Evolutionary conservation across 352 stramenopile species (phyloP).

Genomic region (Pythium rishiriense): DNA sequence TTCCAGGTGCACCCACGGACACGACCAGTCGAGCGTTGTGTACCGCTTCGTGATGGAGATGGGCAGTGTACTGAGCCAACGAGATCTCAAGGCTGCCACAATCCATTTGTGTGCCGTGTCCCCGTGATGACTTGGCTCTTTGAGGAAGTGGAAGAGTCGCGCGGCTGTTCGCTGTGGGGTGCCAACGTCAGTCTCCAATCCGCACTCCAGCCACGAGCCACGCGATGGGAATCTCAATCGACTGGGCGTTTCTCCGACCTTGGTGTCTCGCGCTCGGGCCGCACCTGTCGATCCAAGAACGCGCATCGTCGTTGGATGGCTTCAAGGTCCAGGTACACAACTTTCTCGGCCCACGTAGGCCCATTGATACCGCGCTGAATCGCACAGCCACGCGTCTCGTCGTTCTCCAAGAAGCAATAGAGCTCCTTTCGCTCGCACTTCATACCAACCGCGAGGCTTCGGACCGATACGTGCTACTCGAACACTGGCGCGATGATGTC

Average conservation of each 20-base stretch:
- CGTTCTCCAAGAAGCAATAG: neutral
- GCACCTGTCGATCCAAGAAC: neutral
- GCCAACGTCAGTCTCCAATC: neutral
- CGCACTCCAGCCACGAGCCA: neutral
- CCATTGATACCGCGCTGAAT: neutral
- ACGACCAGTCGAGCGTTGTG: too few species aligned
- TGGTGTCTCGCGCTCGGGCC: neutral
- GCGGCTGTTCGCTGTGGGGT: neutral
- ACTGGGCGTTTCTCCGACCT: neutral
- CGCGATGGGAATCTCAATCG: neutral
- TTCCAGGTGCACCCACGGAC: too few species aligned
- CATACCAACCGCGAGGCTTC: neutral
- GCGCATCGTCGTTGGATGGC: neutral
- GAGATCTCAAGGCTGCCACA: too few species aligned
- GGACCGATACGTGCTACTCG: neutral
- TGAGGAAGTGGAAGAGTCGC: neutral
- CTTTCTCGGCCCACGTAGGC: neutral
- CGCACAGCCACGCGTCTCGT: neutral
- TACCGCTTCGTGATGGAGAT: too few species aligned
- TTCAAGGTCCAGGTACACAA: neutral
- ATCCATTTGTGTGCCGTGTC: too few species aligned
- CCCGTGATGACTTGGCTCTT: too few species aligned
- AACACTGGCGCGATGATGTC: neutral
- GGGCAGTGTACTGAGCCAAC: too few species aligned
- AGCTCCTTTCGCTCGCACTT: slow-evolving; percentile 1